These are phyloP conservation scores for Cryptococcus sp. DNA, from an alignment of 1,284 basidiomycete genomes.

Conservation along the genomic window DNA sequence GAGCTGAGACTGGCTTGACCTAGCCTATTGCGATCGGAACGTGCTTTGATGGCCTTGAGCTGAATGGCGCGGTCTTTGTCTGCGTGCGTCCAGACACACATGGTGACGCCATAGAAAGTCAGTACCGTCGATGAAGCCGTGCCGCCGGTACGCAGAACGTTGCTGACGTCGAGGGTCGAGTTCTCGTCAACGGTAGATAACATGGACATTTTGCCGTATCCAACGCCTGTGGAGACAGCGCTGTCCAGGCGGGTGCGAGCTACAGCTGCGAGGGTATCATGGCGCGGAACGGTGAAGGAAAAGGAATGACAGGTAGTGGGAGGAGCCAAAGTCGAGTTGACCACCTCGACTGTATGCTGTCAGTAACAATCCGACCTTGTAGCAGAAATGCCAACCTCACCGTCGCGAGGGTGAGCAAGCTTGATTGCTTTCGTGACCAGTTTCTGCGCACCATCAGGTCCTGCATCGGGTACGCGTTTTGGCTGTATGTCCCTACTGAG, in stretches of 20 bases:
- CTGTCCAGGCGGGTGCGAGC: conserved; percentile 29
- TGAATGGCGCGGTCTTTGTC: conserved; percentile 71
- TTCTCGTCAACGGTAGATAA: conserved; percentile 58
- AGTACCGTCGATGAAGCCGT: conserved; percentile 46
- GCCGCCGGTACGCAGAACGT: conserved; percentile 21
- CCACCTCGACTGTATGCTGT: conserved; percentile 86
- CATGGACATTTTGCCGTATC: conserved; percentile 37
- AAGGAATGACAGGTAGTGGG: conserved; percentile 91
- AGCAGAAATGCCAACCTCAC: conserved; percentile 12
- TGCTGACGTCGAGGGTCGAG: conserved; percentile 17
- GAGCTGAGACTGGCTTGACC: conserved; percentile 16
- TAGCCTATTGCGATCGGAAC: conserved; percentile 17
- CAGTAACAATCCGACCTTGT: background rate
- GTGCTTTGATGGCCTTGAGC: conserved; percentile 38
- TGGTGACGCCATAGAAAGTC: conserved; percentile 83
- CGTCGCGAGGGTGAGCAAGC: conserved; percentile 57
- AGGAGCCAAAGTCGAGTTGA: conserved; percentile 86
- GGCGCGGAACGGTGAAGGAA: conserved; percentile 63
- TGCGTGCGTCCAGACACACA: conserved; percentile 92
- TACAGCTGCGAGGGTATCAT: conserved; percentile 37
- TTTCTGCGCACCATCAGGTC: conserved; percentile 57
- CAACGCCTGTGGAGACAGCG: conserved; percentile 4
- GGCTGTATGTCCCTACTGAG: conserved; percentile 54
- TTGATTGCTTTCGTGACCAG: conserved; percentile 89
- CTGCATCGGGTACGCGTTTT: conserved; percentile 52